These are phyloP conservation scores for Medicago ruthenica DNA, from an alignment of 306 rosid species.

Conservation along the genomic window DNA sequence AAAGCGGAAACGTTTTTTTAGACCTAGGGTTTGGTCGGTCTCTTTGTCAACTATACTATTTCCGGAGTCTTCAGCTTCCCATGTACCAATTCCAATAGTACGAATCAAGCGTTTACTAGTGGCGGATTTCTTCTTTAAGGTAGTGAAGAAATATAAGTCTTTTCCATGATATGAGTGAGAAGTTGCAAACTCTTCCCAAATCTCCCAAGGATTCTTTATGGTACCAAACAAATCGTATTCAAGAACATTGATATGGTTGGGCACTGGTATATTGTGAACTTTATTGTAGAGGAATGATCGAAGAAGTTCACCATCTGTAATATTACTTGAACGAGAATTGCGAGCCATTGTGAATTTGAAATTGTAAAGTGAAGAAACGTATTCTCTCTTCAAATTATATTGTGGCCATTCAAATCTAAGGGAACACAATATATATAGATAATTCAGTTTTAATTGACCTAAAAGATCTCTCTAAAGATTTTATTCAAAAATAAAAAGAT, in stretches of 20 bases:
- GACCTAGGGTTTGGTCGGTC: background rate
- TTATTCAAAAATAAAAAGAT: too few species aligned
- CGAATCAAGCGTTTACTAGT: background rate
- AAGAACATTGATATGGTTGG: background rate
- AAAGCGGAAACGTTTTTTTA: conserved; percentile 18
- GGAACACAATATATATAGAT: too few species aligned
- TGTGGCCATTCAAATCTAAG: too few species aligned
- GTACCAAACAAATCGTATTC: conserved; percentile 26
- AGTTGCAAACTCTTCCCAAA: conserved; percentile 31
- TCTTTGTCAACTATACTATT: background rate
- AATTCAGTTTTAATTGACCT: too few species aligned
- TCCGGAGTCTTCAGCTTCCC: conserved; percentile 29
- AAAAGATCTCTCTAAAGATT: too few species aligned
- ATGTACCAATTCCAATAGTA: conserved; percentile 20
- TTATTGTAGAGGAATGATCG: conserved; percentile 6
- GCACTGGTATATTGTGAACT: background rate
- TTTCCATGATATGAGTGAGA: background rate
- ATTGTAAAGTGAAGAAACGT: too few species aligned
- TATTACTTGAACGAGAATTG: background rate
- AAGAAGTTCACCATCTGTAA: conserved; percentile 24
- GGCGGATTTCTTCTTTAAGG: background rate
- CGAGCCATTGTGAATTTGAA: background rate
- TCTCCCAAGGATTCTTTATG: conserved; percentile 10
- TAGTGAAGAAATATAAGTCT: conserved; percentile 34
- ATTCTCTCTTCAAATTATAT: too few species aligned